A percentile compares a stretch with the other conserved stretches of the same genome.
These are phyloP conservation scores for Westerdykella sp. DNA, from an alignment of 2,329 filamentous ascomycete species.

Conservation along the genomic window DNA sequence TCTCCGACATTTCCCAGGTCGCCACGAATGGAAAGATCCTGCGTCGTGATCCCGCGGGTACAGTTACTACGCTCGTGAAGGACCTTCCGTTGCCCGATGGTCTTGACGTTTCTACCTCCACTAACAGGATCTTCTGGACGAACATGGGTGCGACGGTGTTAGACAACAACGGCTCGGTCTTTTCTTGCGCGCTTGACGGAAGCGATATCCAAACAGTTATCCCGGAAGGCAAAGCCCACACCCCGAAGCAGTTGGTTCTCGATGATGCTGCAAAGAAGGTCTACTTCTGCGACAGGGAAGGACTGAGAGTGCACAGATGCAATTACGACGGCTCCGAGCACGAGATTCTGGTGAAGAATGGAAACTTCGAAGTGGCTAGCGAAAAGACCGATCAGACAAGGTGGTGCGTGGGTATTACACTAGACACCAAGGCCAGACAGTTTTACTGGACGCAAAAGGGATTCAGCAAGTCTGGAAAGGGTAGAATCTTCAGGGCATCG, in stretches of 20 bases:
- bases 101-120: slow-evolving; percentile 20
- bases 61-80: neutral
- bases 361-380: slow-evolving; percentile 33
- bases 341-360: slow-evolving; percentile 38
- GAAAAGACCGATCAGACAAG: slow-evolving; percentile 30
- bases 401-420: slow-evolving; percentile 52
- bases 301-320: slow-evolving; percentile 32
- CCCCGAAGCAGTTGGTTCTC: slow-evolving; percentile 41
- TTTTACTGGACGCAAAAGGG: slow-evolving; percentile 59
- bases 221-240: slow-evolving; percentile 42
- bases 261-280: slow-evolving; percentile 25
- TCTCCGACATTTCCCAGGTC: slow-evolving; percentile 1
- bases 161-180: slow-evolving; percentile 40
- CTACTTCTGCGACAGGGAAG: slow-evolving; percentile 44
- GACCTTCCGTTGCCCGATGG: slow-evolving; percentile 22
- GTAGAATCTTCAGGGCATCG: slow-evolving; percentile 48
- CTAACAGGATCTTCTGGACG: slow-evolving; percentile 27
- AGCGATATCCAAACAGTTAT: slow-evolving; percentile 42
- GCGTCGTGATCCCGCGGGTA: neutral
- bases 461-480: slow-evolving; percentile 43
- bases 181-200: slow-evolving; percentile 47
- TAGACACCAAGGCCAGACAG: slow-evolving; percentile 39
- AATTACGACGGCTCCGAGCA: slow-evolving; percentile 32
- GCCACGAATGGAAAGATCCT: slow-evolving; percentile 7
- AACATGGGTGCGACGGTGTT: slow-evolving; percentile 14